Evolutionary conservation across 371 early-diverging fungal genomes (phyloP).

Genomic region (Ecytonucleospora hepatopenaei): DNA sequence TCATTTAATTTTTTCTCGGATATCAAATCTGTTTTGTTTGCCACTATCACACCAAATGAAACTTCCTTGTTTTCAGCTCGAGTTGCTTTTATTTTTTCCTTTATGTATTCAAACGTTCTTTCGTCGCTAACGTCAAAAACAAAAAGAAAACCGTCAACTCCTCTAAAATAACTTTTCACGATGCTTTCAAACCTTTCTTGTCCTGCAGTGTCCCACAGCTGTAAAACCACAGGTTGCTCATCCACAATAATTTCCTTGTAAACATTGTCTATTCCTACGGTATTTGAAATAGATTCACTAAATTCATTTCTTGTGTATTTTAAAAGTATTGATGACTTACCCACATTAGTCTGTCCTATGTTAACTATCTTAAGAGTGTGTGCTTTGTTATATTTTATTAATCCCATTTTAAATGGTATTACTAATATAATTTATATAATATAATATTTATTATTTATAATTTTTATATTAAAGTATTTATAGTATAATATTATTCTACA

Average conservation of each 20-base stretch:
- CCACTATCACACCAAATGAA: constrained; percentile 72
- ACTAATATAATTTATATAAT: no score
- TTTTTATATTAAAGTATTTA: no score
- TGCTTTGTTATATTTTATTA: no score
- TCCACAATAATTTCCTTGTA: constrained; percentile 63
- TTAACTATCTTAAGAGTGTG: constrained; percentile 55
- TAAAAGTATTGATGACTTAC: constrained; percentile 59
- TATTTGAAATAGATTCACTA: constrained; percentile 40
- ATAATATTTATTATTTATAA: no score
- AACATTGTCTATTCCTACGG: constrained; percentile 51
- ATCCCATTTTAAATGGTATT: no score
- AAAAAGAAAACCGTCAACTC: constrained; percentile 94
- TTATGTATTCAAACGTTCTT: constrained; percentile 79
- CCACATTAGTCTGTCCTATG: constrained; percentile 62
- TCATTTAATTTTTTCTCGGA: constrained; percentile 65
- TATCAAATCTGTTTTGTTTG: constrained; percentile 86
- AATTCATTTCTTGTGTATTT: constrained; percentile 49
- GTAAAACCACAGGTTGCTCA: constrained; percentile 44
- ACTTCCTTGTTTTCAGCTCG: constrained; percentile 79
- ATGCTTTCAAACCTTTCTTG: constrained; percentile 79
- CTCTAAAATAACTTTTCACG: constrained; percentile 93
- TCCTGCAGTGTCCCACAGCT: constrained; percentile 78
- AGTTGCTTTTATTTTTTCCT: constrained; percentile 67
- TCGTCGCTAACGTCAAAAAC: constrained; percentile 85
- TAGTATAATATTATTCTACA: no score